Percentiles rank a stretch among this genome's conserved stretches.
phyloP scores from a whole-genome alignment of 805 yeast genomes.

The Torulaspora gathmanii region DNA sequence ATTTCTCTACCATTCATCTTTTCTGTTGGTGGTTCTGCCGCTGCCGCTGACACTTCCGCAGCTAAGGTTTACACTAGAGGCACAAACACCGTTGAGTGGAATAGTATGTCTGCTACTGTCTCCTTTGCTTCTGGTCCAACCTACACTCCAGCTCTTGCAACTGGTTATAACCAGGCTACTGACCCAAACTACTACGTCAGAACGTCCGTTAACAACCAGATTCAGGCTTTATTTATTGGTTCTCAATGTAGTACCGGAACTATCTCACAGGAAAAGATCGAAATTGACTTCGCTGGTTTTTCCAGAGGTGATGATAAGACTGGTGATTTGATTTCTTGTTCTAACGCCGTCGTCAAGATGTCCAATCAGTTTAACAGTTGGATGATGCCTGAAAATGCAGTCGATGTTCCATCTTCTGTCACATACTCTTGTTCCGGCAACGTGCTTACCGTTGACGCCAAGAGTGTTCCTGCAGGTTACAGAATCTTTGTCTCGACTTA shows the following conservation, averaged over 20 bases:
- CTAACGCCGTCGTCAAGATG: conserved; percentile 8
- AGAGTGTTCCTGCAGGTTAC: conserved; percentile 12
- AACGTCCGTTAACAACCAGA: conserved; percentile 7
- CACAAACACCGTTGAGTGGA: conserved; percentile 16
- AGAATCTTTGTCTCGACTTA: conserved; percentile 12
- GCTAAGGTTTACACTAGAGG: conserved; percentile 12
- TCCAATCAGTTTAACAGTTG: conserved; percentile 13
- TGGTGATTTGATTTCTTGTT: conserved; percentile 14
- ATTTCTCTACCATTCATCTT: conserved; percentile 12
- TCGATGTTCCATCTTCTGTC: conserved; percentile 9
- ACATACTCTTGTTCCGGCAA: conserved; percentile 9
- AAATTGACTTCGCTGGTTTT: conserved; percentile 9
- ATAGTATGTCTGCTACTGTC: conserved; percentile 13
- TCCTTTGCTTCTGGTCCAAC: conserved; percentile 12
- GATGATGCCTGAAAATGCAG: conserved; percentile 14
- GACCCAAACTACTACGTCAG: conserved; percentile 8
- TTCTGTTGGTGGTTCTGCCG: conserved; percentile 12
- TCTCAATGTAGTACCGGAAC: conserved; percentile 8
- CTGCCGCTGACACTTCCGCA: conserved; percentile 8
- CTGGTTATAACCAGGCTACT: conserved; percentile 4
- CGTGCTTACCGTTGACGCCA: conserved; percentile 9
- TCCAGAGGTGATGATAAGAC: conserved; percentile 8
- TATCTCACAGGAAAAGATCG: conserved; percentile 11
- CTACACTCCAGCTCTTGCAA: conserved; percentile 8
- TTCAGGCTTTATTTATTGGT: conserved; percentile 11